Evolutionary conservation across 495 filamentous ascomycete genomes (phyloP), one percentile per base, ranked within the genome.

Genomic region (Aspergillus affinis): DNA sequence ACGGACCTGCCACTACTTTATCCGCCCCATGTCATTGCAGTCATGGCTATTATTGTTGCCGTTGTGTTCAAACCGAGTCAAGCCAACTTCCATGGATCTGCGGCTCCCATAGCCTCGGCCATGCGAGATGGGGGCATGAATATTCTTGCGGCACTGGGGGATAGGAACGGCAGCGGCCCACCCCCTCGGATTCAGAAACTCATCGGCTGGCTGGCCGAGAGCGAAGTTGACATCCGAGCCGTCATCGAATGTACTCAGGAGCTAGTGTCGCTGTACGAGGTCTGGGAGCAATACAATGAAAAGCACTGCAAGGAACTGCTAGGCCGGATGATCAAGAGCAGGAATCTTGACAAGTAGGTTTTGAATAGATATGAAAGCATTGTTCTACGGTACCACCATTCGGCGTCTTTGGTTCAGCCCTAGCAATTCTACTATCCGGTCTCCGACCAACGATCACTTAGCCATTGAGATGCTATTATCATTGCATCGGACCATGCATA

Each of bases 191-290:
- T 95, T 17, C 87, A 90, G 65, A 88, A 86, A 59, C 83, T 96
- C 53, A 81, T 91, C 3, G 81, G 80, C 46, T 98, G 93, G 90
- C 84, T 98, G 54, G 92, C 93, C 5, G 93, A 97, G 68, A 95
- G 91, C 66, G 90, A 88, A 63, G 84, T 98, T 32, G 93, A 98
- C 70, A 90, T 98, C 69, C 90, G 90, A 73, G 91, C 87, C 20
- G 87, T 97, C 68, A 88, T 97, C 48, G 93, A 98, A 67, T 93
- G 89, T 72, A 92, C 90, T 0, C 94, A 98, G 74, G 95, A 98
- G 77, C 82, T 98, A 54, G 91, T 98, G 47, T 95, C 92, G 4
- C 83, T 98, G 61, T 98, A 98, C 74, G 92, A 96, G 72, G 83
- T 91, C 32, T 91, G 92, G 80, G 94, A 98, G 69, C 81, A 86